Conservation (phyloP, 805 yeast species). For the Jamesozyma lodderae region DNA sequence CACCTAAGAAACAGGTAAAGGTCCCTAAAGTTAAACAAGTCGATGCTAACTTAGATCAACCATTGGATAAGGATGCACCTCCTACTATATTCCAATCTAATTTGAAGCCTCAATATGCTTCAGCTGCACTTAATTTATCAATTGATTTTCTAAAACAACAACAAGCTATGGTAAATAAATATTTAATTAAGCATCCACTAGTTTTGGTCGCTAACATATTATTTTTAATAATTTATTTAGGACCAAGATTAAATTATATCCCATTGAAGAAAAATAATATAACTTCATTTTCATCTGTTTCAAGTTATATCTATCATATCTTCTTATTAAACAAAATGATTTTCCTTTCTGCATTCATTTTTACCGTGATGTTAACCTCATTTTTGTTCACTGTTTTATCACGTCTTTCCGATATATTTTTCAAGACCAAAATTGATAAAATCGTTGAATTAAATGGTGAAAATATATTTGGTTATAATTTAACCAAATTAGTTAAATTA, state of each 20-base stretch:
- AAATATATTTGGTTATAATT: slow-evolving; percentile 3
- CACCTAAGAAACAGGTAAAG: too few species aligned
- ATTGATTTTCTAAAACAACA: slow-evolving; percentile 46
- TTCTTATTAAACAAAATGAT: slow-evolving; percentile 22
- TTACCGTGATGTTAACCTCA: slow-evolving; percentile 32
- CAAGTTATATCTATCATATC: slow-evolving; percentile 19
- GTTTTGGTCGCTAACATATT: slow-evolving; percentile 26
- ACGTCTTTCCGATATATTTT: slow-evolving; percentile 38
- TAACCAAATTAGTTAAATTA: background rate
- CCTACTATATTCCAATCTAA: slow-evolving; percentile 42
- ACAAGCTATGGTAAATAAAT: slow-evolving; percentile 40
- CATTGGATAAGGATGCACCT: slow-evolving; percentile 43
- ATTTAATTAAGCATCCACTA: slow-evolving; percentile 39
- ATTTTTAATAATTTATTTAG: slow-evolving; percentile 15
- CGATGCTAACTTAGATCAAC: slow-evolving; percentile 43
- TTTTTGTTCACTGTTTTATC: slow-evolving; percentile 35
- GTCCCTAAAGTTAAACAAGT: slow-evolving; percentile 35
- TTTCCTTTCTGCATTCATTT: slow-evolving; percentile 31
- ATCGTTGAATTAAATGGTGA: slow-evolving; percentile 32
- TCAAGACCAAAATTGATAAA: slow-evolving; percentile 34
- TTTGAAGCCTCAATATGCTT: slow-evolving; percentile 48
- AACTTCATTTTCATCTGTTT: slow-evolving; percentile 12
- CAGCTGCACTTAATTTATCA: slow-evolving; percentile 52
- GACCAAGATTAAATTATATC: slow-evolving; percentile 17
- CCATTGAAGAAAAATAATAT: slow-evolving; percentile 2